phyloP scores from a whole-genome alignment of 306 rosid genomes.

The Quercus glauca region DNA sequence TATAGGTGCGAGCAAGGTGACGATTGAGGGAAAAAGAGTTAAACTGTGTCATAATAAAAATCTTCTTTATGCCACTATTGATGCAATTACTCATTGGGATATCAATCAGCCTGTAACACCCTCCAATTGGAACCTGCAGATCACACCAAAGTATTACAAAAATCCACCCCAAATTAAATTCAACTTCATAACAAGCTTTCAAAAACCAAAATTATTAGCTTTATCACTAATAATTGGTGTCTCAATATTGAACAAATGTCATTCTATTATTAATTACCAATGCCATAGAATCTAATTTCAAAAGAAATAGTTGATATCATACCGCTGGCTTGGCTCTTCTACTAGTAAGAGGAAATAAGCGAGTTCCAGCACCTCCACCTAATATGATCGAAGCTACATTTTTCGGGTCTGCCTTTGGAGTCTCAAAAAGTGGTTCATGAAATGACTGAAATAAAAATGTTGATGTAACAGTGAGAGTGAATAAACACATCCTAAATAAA shows the following conservation, averaged over 20 bases:
- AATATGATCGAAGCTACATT: constrained; percentile 80
- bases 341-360: constrained; percentile 84
- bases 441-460: constrained; percentile 40
- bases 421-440: constrained; percentile 40
- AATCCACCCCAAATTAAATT: background rate
- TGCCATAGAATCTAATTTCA: background rate
- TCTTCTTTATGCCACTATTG: constrained; percentile 84
- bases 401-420: constrained; percentile 63
- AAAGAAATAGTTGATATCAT: background rate
- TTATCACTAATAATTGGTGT: background rate
- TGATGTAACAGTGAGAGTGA: background rate
- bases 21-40: constrained; percentile 93
- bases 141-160: background rate
- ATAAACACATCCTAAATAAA: background rate
- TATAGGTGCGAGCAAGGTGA: constrained; percentile 72
- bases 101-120: constrained; percentile 88
- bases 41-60: constrained; percentile 76
- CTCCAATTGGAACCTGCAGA: constrained; percentile 90
- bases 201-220: background rate
- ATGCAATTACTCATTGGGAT: constrained; percentile 96
- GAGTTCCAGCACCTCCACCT: constrained; percentile 98
- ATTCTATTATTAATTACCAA: background rate
- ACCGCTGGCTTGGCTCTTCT: constrained; percentile 95
- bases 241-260: background rate
- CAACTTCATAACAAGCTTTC: background rate